These are phyloP conservation scores for Crithidia thermophila DNA, from an alignment of 208 protist genomes.

Conservation along the genomic window DNA sequence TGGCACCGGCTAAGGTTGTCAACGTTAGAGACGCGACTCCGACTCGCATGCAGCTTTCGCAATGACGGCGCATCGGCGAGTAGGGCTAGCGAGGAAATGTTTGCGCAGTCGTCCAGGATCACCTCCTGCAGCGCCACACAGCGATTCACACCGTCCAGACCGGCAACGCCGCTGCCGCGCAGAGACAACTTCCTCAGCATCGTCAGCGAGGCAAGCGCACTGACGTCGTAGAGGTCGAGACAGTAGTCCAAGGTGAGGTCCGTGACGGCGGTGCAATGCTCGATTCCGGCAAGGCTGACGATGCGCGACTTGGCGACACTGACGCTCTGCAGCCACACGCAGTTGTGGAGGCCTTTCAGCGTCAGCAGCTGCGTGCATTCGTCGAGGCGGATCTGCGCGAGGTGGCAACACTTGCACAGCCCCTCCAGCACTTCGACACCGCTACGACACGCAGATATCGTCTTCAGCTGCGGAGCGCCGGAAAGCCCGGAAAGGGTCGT, in stretches of 20 bases:
- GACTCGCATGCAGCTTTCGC: background rate
- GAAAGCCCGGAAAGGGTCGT: constrained; percentile 4
- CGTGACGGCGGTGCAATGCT: background rate
- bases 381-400: background rate
- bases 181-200: background rate
- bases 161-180: constrained; percentile 6
- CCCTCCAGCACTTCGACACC: background rate
- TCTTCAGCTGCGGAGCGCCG: constrained; percentile 8
- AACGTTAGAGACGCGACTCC: background rate
- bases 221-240: background rate
- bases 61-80: background rate
- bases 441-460: background rate
- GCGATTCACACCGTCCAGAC: background rate
- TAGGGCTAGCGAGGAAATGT: background rate
- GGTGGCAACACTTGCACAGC: background rate
- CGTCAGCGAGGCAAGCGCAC: background rate
- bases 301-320: constrained; percentile 8
- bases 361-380: constrained; percentile 1
- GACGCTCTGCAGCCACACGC: constrained; percentile 4
- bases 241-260: constrained; percentile 10
- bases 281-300: constrained; percentile 4
- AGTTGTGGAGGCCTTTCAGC: background rate
- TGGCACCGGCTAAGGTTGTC: background rate
- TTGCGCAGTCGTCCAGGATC: background rate
- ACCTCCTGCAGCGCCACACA: constrained; percentile 2